Conservation (phyloP, 2,329 filamentous ascomycete genomes). For the Samsoniella hepiali region DNA sequence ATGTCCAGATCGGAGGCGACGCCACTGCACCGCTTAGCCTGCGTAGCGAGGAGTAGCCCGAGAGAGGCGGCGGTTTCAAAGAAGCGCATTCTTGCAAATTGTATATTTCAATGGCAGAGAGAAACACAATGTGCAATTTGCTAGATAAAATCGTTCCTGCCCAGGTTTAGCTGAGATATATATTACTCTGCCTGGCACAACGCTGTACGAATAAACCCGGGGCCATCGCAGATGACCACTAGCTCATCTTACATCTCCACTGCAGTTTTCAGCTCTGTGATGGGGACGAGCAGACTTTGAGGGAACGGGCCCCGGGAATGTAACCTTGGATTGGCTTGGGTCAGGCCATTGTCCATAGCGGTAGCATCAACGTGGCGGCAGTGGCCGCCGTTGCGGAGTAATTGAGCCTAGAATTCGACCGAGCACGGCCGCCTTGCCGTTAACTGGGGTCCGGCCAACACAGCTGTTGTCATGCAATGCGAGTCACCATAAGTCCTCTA, state of each 20-base stretch:
- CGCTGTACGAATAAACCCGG: background rate
- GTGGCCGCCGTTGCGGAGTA: too few species aligned
- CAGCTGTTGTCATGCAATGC: too few species aligned
- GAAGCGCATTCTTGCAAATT: background rate
- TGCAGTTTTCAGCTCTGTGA: background rate
- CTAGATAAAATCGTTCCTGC: background rate
- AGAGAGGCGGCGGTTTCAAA: background rate
- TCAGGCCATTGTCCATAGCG: background rate
- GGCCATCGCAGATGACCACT: background rate
- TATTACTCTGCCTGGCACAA: background rate
- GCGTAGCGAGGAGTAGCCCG: background rate
- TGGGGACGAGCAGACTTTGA: background rate
- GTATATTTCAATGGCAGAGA: background rate
- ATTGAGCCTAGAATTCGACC: too few species aligned
- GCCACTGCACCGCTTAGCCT: background rate
- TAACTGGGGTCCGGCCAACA: too few species aligned
- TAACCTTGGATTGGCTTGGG: background rate
- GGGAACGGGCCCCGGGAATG: background rate
- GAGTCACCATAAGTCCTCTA: too few species aligned
- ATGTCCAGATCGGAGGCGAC: slow-evolving; percentile 19
- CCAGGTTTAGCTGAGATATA: background rate
- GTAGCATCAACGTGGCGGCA: background rate
- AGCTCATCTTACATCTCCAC: slow-evolving; percentile 5
- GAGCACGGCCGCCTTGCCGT: too few species aligned
- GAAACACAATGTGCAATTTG: too few species aligned